A percentile compares a stretch with the other conserved stretches of the same genome.
These are phyloP conservation scores for Pleurotus djamor DNA, from an alignment of 768 basidiomycete species.

Conservation along the genomic window DNA sequence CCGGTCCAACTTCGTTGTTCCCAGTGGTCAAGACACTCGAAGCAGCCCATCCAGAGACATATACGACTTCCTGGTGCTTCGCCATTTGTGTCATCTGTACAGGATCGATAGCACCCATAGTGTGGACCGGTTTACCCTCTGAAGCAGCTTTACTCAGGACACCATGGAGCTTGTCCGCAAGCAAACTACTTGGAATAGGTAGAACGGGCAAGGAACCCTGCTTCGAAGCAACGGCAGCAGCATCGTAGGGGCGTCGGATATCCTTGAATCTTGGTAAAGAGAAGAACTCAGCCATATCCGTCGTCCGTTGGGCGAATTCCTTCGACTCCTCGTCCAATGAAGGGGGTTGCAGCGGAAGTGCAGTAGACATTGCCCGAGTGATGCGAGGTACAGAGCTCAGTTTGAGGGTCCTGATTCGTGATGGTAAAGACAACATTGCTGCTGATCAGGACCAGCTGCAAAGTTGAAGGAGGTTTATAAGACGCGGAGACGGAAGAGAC, in stretches of 20 bases:
- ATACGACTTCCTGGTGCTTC: constrained; percentile 78
- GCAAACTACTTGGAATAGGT: constrained; percentile 72
- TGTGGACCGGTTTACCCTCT: constrained; percentile 73
- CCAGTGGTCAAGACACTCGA: constrained; percentile 87
- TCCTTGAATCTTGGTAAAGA: constrained; percentile 66
- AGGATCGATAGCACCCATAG: constrained; percentile 92
- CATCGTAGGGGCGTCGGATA: constrained; percentile 78
- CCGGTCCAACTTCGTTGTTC: constrained; percentile 90
- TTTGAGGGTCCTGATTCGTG: background rate
- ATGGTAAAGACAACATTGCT: constrained; percentile 4
- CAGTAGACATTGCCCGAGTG: constrained; percentile 37
- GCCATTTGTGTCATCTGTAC: constrained; percentile 97
- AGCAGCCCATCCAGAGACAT: constrained; percentile 92
- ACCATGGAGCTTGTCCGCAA: constrained; percentile 83
- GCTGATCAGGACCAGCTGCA: background rate
- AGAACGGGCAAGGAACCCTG: constrained; percentile 84
- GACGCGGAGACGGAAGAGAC: constrained; percentile 1
- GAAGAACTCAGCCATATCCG: constrained; percentile 73
- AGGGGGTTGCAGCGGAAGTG: constrained; percentile 59
- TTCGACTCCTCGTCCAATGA: constrained; percentile 54
- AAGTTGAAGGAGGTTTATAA: background rate
- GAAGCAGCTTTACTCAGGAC: constrained; percentile 61
- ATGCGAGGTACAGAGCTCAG: constrained; percentile 15
- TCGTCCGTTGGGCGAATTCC: constrained; percentile 59
- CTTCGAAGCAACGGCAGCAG: constrained; percentile 80